These are phyloP conservation scores for Metschnikowia orientalis DNA, from an alignment of 805 yeast genomes.

Conservation along the genomic window DNA sequence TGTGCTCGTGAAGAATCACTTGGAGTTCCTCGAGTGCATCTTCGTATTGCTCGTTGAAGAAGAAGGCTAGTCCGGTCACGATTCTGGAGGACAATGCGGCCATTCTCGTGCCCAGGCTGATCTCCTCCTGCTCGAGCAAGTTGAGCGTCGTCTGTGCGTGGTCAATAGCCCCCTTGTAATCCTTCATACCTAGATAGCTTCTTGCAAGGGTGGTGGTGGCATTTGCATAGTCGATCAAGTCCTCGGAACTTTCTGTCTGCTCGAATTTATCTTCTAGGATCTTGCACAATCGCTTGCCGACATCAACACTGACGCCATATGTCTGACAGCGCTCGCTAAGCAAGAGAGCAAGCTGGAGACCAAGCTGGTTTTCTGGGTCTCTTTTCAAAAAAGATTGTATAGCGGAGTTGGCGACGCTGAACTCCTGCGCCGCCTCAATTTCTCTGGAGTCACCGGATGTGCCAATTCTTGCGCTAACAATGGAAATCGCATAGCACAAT, in stretches of 20 bases:
- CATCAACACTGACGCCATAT: constrained; percentile 48
- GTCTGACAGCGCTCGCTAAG: constrained; percentile 68
- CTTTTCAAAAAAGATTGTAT: constrained; percentile 59
- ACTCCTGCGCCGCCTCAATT: constrained; percentile 57
- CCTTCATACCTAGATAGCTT: constrained; percentile 54
- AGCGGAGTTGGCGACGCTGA: constrained; percentile 64
- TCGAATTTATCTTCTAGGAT: constrained; percentile 57
- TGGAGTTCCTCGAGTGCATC: constrained; percentile 65
- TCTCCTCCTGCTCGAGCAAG: constrained; percentile 38
- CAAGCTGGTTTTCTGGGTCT: constrained; percentile 54
- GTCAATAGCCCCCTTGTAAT: constrained; percentile 58
- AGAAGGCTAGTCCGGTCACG: constrained; percentile 67
- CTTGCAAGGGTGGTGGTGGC: constrained; percentile 73
- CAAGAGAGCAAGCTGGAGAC: constrained; percentile 50
- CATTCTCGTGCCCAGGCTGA: constrained; percentile 23
- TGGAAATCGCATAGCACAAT: constrained; percentile 61
- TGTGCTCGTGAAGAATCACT: constrained; percentile 48
- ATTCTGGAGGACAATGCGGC: constrained; percentile 54
- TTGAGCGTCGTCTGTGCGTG: constrained; percentile 54
- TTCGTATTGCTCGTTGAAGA: constrained; percentile 59
- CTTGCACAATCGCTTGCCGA: constrained; percentile 44
- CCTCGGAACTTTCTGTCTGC: constrained; percentile 43
- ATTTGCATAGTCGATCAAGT: constrained; percentile 48
- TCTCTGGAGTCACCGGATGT: constrained; percentile 48
- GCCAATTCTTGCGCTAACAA: constrained; percentile 43